A percentile compares a stretch with the other conserved stretches of the same genome.
These are phyloP conservation scores for Verbena officinalis DNA, from an alignment of 257 asterid genomes.

Conservation along the genomic window DNA sequence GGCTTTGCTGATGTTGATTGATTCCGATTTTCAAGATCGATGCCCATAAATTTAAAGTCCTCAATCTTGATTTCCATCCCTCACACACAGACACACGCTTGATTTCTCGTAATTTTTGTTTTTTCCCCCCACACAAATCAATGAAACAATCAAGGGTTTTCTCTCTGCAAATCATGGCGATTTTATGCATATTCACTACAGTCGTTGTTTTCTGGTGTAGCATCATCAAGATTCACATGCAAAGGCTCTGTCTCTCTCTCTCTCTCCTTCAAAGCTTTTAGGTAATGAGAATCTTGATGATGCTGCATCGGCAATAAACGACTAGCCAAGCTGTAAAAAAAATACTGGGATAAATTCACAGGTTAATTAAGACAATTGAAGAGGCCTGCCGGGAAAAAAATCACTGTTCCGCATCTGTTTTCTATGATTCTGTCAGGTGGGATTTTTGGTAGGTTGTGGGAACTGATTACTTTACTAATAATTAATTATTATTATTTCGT, in stretches of 20 bases:
- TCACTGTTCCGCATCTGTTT: not conserved
- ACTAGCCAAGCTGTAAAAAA: conserved; percentile 26
- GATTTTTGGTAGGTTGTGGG: conserved; percentile 1
- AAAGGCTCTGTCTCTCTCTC: conserved; percentile 7
- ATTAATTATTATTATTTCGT: not conserved
- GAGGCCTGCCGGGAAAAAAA: not conserved
- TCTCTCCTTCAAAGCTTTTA: conserved; percentile 15
- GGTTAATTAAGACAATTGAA: not conserved
- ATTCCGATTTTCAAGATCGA: conserved; percentile 7
- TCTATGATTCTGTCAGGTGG: conserved; percentile 4
- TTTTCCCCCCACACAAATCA: not conserved
- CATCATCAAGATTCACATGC: conserved; percentile 65
- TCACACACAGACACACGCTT: not conserved
- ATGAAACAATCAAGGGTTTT: not conserved
- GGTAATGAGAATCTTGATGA: conserved; percentile 62
- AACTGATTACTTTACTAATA: not conserved
- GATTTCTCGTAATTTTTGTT: not conserved
- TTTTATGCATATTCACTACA: conserved; percentile 27
- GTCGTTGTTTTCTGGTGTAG: conserved; percentile 59
- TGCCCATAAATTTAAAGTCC: conserved; percentile 3
- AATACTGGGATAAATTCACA: not conserved
- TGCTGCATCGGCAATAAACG: conserved; percentile 64
- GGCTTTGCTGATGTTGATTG: not conserved
- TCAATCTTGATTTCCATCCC: not conserved
- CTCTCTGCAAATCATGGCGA: conserved; percentile 20